Evolutionary conservation across 192 early-diverging fungal genomes (phyloP).

Genomic region (Podila verticillata): DNA sequence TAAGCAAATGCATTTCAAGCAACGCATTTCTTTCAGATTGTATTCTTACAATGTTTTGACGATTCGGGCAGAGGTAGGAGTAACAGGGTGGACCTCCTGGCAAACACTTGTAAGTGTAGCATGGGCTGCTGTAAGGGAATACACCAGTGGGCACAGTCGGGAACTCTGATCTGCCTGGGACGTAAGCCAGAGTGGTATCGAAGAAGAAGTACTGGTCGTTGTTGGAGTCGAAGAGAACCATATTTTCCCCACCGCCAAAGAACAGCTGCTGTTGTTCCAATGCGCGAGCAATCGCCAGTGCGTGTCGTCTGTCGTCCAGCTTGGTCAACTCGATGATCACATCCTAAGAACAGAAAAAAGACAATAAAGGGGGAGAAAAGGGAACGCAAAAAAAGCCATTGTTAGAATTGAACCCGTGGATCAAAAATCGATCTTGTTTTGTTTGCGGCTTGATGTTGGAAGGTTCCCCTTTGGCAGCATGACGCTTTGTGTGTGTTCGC

Average conservation of each 20-base stretch:
- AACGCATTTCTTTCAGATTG: no score
- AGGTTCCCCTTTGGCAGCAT: no score
- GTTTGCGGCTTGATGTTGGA: no score
- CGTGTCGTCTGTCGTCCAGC: constrained; percentile 77
- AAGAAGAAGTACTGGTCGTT: constrained; percentile 79
- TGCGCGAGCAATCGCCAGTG: constrained; percentile 77
- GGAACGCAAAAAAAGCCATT: not conserved
- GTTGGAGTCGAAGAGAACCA: constrained; percentile 75
- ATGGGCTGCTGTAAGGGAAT: constrained; percentile 30
- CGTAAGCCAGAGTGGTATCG: constrained; percentile 33
- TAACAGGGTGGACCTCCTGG: constrained; percentile 38
- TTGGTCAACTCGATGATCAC: constrained; percentile 71
- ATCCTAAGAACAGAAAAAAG: constrained; percentile 47
- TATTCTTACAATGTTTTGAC: constrained; percentile 34
- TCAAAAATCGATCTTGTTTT: no score
- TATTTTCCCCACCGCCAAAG: constrained; percentile 79
- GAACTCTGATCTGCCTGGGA: constrained; percentile 37
- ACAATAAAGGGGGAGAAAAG: constrained; percentile 1
- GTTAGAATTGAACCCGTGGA: no score
- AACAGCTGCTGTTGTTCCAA: constrained; percentile 82
- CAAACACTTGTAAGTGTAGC: constrained; percentile 34
- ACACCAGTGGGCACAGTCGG: constrained; percentile 34
- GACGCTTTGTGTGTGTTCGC: not conserved
- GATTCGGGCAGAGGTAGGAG: constrained; percentile 45
- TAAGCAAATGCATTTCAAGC: no score